These are phyloP conservation scores for Protoeuglena noctilucae DNA, from an alignment of 139 green algal species.

Conservation along the genomic window DNA sequence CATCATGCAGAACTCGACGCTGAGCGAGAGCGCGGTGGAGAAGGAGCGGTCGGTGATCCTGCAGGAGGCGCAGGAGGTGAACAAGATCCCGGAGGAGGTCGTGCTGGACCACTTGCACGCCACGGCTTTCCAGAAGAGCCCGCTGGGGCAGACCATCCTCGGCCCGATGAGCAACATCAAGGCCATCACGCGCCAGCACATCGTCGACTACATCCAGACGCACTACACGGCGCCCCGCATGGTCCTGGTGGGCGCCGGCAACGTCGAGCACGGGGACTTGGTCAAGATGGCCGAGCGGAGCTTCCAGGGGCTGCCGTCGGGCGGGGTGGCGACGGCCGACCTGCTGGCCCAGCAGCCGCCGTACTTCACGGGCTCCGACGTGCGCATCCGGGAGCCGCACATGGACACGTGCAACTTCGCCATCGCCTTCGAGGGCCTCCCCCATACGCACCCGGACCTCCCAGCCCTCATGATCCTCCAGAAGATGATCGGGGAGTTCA, in stretches of 20 bases:
- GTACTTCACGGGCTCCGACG: conserved; percentile 86
- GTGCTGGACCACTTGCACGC: conserved; percentile 98
- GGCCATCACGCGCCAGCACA: conserved; percentile 63
- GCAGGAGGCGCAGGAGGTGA: conserved; percentile 86
- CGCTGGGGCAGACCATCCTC: conserved; percentile 89
- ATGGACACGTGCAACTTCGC: conserved; percentile 54
- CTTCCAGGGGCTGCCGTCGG: conserved; percentile 44
- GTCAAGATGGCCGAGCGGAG: conserved; percentile 55
- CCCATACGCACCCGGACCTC: conserved; percentile 85
- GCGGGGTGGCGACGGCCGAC: conserved; percentile 21
- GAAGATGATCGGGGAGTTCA: conserved; percentile 46
- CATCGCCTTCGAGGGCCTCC: conserved; percentile 82
- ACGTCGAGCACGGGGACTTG: conserved; percentile 84
- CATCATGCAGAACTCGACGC: conserved; percentile 86
- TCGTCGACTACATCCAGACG: conserved; percentile 85
- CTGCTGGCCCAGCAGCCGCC: conserved; percentile 57
- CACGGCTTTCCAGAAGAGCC: conserved; percentile 92
- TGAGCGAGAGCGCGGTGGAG: conserved; percentile 72
- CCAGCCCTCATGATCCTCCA: conserved; percentile 96
- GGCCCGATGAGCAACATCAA: conserved; percentile 84
- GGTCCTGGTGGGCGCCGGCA: conserved; percentile 76
- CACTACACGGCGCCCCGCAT: conserved; percentile 77
- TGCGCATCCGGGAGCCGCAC: conserved; percentile 83
- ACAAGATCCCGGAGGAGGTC: conserved; percentile 41
- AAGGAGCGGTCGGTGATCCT: conserved; percentile 89